A percentile compares a stretch with the other conserved stretches of the same genome.
Conservation (phyloP, 768 basidiomycete genomes). For the Tricholoma matsutake region DNA sequence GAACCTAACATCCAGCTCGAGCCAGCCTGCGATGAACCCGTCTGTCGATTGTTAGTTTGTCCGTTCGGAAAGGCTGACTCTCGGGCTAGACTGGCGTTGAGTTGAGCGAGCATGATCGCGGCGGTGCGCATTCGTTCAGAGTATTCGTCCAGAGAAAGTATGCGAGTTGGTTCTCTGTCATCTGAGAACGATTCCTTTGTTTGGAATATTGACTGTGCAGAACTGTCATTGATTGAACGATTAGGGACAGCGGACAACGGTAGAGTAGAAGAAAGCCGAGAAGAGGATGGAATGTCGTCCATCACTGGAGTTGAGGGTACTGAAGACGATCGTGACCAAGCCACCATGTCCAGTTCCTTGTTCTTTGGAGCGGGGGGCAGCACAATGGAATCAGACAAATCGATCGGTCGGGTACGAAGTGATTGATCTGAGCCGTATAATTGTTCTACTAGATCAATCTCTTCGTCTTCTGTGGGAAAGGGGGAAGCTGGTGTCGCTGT, state of each 20-base stretch:
- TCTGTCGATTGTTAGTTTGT: slow-evolving; percentile 5
- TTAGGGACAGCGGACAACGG: slow-evolving; percentile 4
- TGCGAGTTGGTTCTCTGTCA: slow-evolving; percentile 22
- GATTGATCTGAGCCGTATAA: slow-evolving; percentile 80
- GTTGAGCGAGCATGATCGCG: slow-evolving; percentile 96
- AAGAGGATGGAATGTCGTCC: slow-evolving; percentile 16
- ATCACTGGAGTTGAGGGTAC: slow-evolving; percentile 33
- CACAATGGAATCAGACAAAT: slow-evolving; percentile 82
- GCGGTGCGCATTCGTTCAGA: slow-evolving; percentile 98
- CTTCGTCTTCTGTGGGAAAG: slow-evolving; percentile 59
- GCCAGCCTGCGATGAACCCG: slow-evolving; percentile 9
- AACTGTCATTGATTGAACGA: slow-evolving; percentile 3
- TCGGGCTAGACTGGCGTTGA: slow-evolving; percentile 75
- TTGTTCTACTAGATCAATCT: slow-evolving; percentile 97
- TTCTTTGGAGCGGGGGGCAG: slow-evolving; percentile 83
- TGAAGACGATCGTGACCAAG: slow-evolving; percentile 72
- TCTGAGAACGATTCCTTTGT: slow-evolving; percentile 10
- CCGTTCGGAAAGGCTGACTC: slow-evolving; percentile 34
- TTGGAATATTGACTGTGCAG: slow-evolving; percentile 13
- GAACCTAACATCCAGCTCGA: slow-evolving; percentile 53
- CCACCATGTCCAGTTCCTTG: slow-evolving; percentile 79
- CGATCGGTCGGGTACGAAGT: slow-evolving; percentile 64
- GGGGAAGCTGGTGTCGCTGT: slow-evolving; percentile 20
- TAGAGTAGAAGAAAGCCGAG: slow-evolving; percentile 10
- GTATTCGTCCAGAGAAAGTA: slow-evolving; percentile 91